Evolutionary conservation across 805 yeast genomes (phyloP), one percentile per base, ranked within the genome.

Genomic region (Nakazawaea ambrosiae): DNA sequence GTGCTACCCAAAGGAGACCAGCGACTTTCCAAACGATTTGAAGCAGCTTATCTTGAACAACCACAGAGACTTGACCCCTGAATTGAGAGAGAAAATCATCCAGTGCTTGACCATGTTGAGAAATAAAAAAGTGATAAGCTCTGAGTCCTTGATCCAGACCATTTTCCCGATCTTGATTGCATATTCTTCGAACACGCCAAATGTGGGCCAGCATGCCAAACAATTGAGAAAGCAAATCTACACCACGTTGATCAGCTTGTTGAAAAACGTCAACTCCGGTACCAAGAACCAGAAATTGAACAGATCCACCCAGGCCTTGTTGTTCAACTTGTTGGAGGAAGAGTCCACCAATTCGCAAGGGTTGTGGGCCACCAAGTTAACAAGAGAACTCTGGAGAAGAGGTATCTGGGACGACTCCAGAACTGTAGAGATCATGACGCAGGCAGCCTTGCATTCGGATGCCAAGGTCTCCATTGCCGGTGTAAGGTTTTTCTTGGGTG

Each of bases 401-500:
- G 95, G 95, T 53, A 84, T 92, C 41, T 92, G 99, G 99, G 97
- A 88, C 58, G 99, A 92, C 57, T 75, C 95, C 0, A 70, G 97
- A 51, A 82, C 97, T 0, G 95, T 92, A n/a, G 98, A 92, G 60
- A 78, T 92, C 52, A 89, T 92, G 97, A 81, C 95, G 2, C 92
- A 87, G 50, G 97, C 97, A 1, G 87, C 97, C 2, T 61, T 86
- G 44, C 96, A 88, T 53, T 80, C 81, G 12, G 95, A 92, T 50
- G 66, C 70, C 12, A 92, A 92, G 61, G 92, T 92, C 33, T 81
- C 95, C 5, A 66, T 82, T 38, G 83, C 97, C 3, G 98, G 96
- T 44, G 92, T 86, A 22, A 69, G 77, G 51, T 92, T 92, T 60
- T 92, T 92, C 62, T 62, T 92, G 33, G 96, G 96, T 46, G 96